Evolutionary conservation across 768 basidiomycete genomes (phyloP), one percentile per base, ranked within the genome.

Genomic region (Pisolithus marmoratus): DNA sequence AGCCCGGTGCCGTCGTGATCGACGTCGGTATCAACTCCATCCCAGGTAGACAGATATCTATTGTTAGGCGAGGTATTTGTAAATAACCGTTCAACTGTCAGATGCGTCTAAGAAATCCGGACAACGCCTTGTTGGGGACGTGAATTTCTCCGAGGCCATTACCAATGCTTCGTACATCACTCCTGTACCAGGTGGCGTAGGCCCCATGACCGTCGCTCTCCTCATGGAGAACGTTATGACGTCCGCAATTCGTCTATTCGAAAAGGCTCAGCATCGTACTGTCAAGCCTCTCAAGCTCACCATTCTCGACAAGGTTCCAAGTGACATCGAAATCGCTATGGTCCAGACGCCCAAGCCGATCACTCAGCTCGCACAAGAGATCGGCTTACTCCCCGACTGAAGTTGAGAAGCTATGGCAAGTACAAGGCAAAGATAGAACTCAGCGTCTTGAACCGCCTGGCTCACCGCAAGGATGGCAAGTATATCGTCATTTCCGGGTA

Each of bases 191-290:
- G 96, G 96, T 68, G 96, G 96, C 52, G 96, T 99, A 48, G 96
- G 96, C 12, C 96, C 96, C n/a, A 96, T 98, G 94, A 99, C 96
- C 14, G 96, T 99, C 52, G 96, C 96, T 20, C 79, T 97, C 75
- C 83, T 99, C 56, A 97, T 99, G 94, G 80, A 84, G 63, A 99
- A 98, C 71, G 95, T 94, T 2, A 73, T 92, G 58, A 74, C 78
- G 56, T 87, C 92, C 45, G 94, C 94, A 22, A 80, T 89, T 67
- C 83, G 90, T 48, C 77, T 83, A 47, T 94, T 88, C 79, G 81
- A 87, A 57, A 75, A 81, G 47, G 71, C 80, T 41, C 80, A 84
- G 45, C 66, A 77, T 12, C 79, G 83, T 51, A 85, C 83, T 62
- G 70, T 94, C 67, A 84, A 79, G 56, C 92, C 93, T 7, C 79